These are phyloP conservation scores for Drechmeria coniospora DNA, from an alignment of 2,329 filamentous ascomycete species.

Conservation along the genomic window DNA sequence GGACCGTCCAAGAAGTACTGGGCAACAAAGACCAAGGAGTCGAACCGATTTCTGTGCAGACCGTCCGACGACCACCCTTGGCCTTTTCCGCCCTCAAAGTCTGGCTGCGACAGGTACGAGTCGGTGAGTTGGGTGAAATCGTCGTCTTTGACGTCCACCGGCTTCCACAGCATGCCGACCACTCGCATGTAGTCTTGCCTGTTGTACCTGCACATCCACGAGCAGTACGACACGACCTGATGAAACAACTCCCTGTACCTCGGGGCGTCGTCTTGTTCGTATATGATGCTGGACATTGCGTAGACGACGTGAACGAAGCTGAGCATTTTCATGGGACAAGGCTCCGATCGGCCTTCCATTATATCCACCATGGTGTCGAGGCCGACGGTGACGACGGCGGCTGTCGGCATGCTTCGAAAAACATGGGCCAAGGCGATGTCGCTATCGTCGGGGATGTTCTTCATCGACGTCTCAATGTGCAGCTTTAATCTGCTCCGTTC, in stretches of 20 bases:
- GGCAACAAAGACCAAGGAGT: constrained; percentile 25
- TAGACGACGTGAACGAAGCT: constrained; percentile 38
- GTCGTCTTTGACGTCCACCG: constrained; percentile 15
- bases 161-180: constrained; percentile 33
- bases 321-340: constrained; percentile 27
- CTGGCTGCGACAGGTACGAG: constrained; percentile 5
- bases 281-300: constrained; percentile 30
- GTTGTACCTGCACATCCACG: constrained; percentile 21
- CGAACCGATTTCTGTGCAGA: constrained; percentile 7
- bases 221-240: constrained; percentile 30
- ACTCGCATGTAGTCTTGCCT: constrained; percentile 25
- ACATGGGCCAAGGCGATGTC: constrained; percentile 26
- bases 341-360: constrained; percentile 20
- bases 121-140: constrained; percentile 15
- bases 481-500: constrained; percentile 29
- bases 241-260: constrained; percentile 26
- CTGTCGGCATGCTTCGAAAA: constrained; percentile 23
- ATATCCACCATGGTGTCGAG: constrained; percentile 24
- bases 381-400: constrained; percentile 24
- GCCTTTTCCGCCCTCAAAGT: constrained; percentile 11
- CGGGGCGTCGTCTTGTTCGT: constrained; percentile 22
- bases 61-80: constrained; percentile 23
- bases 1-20: constrained; percentile 38
- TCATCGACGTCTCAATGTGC: constrained; percentile 28
- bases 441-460: constrained; percentile 23